Evolutionary conservation across 2,329 filamentous ascomycete species (phyloP), one percentile per base, ranked within the genome.

Genomic region (Ophiocordyceps robertsii): DNA sequence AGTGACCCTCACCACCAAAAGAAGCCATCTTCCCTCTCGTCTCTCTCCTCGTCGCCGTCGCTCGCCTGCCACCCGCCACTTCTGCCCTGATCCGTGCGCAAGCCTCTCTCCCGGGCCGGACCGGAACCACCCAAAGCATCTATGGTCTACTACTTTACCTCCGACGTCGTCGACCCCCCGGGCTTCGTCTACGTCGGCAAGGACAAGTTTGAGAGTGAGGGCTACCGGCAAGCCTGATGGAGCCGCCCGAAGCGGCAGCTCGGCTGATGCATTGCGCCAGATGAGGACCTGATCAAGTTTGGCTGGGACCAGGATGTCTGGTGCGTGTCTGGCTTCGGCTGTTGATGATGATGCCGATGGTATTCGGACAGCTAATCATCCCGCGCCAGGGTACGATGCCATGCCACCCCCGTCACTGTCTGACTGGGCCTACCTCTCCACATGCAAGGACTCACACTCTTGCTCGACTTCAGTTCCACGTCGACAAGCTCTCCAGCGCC

Each of bases 131-230:
- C 19, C 19, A 6, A 10, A 29, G 27, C 16, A 13, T 38, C 41
- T 29, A 93, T 98, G 92, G 92, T 98, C 38, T 95, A 84, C 67
- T 96, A 96, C 64, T 96, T 92, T 62, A 92, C 80, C 1, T 96
- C 90, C 24, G 90, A 77, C 47, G 78, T 80, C 36, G 86, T 94
- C 33, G 73, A 80, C 12, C 90, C 92, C 2, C 61, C 87, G 29
- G 90, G 87, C 36, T 89, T 82, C 59, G 80, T 98, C 57, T 98
- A 98, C 61, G 87, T 95, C 46, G 92, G 92, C 63, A 98, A 96
- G 65, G 92, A 98, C 71, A 98, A 98, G 68, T 89, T 92, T 54
- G 92, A 98, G 70, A 98, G 92, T 95, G 72, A 57, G 81, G 11
- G 21, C n/a, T 12, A 5, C 38, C 38, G 19, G 19, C 19, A 19